Percentiles rank a stretch among this genome's conserved stretches.
Evolutionary conservation across 2,329 filamentous ascomycete genomes (phyloP).

Genomic region (Colletotrichum chrysophilum): DNA sequence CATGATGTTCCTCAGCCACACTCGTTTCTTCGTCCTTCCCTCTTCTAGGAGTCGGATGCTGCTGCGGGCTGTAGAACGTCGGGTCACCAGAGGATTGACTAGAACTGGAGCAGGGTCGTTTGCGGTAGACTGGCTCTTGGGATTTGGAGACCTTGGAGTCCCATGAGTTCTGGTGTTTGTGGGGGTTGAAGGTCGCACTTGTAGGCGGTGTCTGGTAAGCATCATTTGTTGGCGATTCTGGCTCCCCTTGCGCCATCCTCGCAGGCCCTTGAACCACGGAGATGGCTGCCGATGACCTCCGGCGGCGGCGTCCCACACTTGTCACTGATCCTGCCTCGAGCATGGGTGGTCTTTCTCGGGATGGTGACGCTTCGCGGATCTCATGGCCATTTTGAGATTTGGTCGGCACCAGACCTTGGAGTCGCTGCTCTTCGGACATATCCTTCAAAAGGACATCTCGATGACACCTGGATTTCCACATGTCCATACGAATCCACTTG

Average conservation of each 20-base stretch:
- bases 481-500: conserved; percentile 93
- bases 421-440: conserved; percentile 68
- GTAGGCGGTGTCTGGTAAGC: conserved; percentile 55
- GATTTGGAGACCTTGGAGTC: conserved; percentile 36
- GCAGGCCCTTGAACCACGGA: conserved; percentile 2
- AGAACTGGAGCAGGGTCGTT: conserved; percentile 33
- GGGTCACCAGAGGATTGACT: conserved; percentile 37
- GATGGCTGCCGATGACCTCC: conserved; percentile 17
- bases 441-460: conserved; percentile 87
- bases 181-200: conserved; percentile 38
- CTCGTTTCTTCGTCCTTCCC: not conserved
- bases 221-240: conserved; percentile 46
- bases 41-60: conserved; percentile 15
- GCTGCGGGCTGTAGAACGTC: conserved; percentile 18
- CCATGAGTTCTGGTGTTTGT: conserved; percentile 46
- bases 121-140: conserved; percentile 30
- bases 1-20: conserved; percentile 36
- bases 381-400: conserved; percentile 2
- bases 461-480: conserved; percentile 91
- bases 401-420: not conserved
- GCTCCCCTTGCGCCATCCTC: conserved; percentile 30
- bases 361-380: conserved; percentile 8
- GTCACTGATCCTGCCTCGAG: conserved; percentile 5
- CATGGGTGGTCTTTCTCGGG: not conserved
- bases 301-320: conserved; percentile 1